Evolutionary conservation across 257 asterid genomes (phyloP), one percentile per base, ranked within the genome.

Genomic region (Solanum pinnatisectum): DNA sequence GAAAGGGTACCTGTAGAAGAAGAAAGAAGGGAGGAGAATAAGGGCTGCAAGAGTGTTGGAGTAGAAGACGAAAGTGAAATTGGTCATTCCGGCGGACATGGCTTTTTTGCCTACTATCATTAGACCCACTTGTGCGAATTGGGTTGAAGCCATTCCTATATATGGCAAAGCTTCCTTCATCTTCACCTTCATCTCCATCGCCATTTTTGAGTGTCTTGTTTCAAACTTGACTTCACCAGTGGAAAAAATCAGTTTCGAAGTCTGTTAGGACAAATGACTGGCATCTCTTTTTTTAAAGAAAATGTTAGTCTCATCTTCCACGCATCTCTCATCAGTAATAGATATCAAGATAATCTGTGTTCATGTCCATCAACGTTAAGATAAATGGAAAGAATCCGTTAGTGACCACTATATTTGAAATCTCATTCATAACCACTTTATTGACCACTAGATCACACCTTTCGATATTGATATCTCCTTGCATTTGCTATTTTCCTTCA

Each of bases 1-100:
- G 63, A 4, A 39, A 79, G 9, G 39, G 56, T 56, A 95, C 98
- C 98, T 93, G 87, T 94, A 96, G 90, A 94, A 60, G 76, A 94
- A 72, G 81, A 96, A 94, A 87, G 98, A n/a, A 84, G 99, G 98
- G 90, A 96, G 98, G 84, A 96, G 96, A 63, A 96, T 71, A 23
- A 95, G 68, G 84, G 98, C 89, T 42, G 99, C 98, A 86, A 96
- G 99, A 86, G 96, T 92, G 49, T 96, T 96, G 90, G 99, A 96
- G 90, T 95, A 96, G 85, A 94, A 95, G 84, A 95, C 95, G 42
- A 95, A 94, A 36, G 92, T 91, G 93, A 89, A 96, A 87, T 92
- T 96, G 63, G 98, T 94, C 98, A 96, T 96, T 78, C 99, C 99
- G 87, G 73, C 89, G 6, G 98, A 93, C 92, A 95, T 91, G 79